These are phyloP conservation scores for Ophiostoma montium DNA, from an alignment of 2,329 filamentous ascomycete genomes.

Conservation along the genomic window DNA sequence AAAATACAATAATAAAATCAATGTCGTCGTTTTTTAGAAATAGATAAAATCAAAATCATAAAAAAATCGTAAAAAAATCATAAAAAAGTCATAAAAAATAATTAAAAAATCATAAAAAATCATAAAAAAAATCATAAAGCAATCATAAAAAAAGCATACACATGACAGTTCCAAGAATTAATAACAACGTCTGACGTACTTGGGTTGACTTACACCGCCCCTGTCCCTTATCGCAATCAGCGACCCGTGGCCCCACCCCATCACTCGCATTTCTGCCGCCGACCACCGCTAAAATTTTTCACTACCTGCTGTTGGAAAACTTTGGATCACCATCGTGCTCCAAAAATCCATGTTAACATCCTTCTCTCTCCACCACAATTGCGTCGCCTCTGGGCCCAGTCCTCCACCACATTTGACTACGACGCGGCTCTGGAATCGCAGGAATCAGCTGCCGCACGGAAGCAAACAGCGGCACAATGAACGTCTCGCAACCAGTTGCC, in stretches of 20 bases:
- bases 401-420: not conserved
- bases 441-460: not conserved
- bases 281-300: slow-evolving; percentile 15
- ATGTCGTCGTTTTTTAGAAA: too few species aligned
- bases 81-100: not conserved
- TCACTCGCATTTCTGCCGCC: slow-evolving; percentile 14
- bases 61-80: not conserved
- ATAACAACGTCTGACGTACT: too few species aligned
- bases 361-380: not conserved
- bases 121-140: too few species aligned
- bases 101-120: too few species aligned
- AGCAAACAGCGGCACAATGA: slow-evolving; percentile 32
- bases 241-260: not conserved
- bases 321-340: not conserved
- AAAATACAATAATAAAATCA: too few species aligned
- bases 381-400: not conserved
- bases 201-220: too few species aligned
- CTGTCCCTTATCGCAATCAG: too few species aligned
- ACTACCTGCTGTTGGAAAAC: not conserved
- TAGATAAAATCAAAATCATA: too few species aligned
- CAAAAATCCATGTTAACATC: not conserved
- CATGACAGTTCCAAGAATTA: too few species aligned
- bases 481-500: slow-evolving; percentile 66
- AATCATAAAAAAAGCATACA: too few species aligned
- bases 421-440: not conserved